Conservation (phyloP, 257 asterid species). For the Nicotiana sylvestris region DNA sequence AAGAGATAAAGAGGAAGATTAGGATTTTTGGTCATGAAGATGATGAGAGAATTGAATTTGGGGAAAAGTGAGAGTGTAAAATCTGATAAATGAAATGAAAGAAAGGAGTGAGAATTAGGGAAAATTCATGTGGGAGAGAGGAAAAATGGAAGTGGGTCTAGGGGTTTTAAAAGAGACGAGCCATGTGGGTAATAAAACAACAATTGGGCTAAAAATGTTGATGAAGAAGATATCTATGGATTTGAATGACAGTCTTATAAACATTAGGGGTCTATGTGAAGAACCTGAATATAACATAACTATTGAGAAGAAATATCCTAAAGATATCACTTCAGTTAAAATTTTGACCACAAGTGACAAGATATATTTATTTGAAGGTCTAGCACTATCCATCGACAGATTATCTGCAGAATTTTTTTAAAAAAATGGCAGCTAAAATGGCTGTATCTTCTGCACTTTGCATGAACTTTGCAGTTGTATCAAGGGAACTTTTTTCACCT, state of each 20-base stretch:
- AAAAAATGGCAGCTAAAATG: slow-evolving; percentile 48
- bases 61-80: no score
- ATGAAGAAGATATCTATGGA: background rate
- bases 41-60: no score
- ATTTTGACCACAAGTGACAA: background rate
- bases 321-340: background rate
- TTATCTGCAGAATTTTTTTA: background rate
- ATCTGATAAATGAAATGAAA: no score
- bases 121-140: no score
- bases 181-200: no score
- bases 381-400: background rate
- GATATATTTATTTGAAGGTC: background rate
- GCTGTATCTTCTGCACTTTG: slow-evolving; percentile 33
- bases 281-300: background rate
- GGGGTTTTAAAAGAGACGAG: no score
- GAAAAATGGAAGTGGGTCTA: no score
- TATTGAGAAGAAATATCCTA: background rate
- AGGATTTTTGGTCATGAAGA: no score
- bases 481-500: slow-evolving; percentile 29
- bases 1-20: no score
- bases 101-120: no score
- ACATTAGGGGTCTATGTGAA: background rate
- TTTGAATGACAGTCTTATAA: background rate
- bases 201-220: no score
- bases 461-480: slow-evolving; percentile 24